A percentile compares a stretch with the other conserved stretches of the same genome.
phyloP scores from a whole-genome alignment of 2,329 filamentous ascomycete genomes.

The Ophiostoma piceae region DNA sequence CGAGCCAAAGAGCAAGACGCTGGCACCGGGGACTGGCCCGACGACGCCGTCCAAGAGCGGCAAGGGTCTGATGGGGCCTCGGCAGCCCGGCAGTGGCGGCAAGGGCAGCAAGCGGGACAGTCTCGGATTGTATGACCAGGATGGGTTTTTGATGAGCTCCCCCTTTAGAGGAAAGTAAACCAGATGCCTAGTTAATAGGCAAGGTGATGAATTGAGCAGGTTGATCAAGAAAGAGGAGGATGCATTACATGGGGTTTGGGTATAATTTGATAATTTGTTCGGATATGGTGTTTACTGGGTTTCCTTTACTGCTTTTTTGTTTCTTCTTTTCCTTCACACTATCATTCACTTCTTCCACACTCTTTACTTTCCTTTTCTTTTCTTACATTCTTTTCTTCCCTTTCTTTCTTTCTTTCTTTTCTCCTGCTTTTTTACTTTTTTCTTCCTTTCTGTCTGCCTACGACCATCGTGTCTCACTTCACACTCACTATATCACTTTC shows the following conservation, averaged over 20 bases:
- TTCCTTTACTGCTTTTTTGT: not conserved
- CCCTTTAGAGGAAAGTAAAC: slow-evolving; percentile 25
- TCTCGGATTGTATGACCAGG: slow-evolving; percentile 42
- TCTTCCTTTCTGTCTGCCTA: not conserved
- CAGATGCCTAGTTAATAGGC: not conserved
- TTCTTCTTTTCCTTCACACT: not conserved
- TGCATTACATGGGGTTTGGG: not conserved
- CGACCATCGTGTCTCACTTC: not conserved
- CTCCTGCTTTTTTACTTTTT: not conserved
- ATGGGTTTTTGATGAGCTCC: slow-evolving; percentile 43
- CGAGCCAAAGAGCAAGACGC: not conserved
- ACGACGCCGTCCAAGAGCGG: slow-evolving; percentile 16
- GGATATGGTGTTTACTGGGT: slow-evolving; percentile 9
- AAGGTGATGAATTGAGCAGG: not conserved
- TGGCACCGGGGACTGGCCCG: not conserved
- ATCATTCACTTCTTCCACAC: not conserved
- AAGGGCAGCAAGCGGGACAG: slow-evolving; percentile 32
- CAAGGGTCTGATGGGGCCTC: not conserved
- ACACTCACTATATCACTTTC: slow-evolving; percentile 3
- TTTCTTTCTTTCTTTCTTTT: not conserved
- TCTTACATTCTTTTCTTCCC: not conserved
- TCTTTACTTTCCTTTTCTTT: not conserved
- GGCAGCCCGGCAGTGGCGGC: not conserved
- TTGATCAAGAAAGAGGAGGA: not conserved
- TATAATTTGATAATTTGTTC: not conserved